phyloP scores from a whole-genome alignment of 495 filamentous ascomycete species.

The Penicillium desertorum region DNA sequence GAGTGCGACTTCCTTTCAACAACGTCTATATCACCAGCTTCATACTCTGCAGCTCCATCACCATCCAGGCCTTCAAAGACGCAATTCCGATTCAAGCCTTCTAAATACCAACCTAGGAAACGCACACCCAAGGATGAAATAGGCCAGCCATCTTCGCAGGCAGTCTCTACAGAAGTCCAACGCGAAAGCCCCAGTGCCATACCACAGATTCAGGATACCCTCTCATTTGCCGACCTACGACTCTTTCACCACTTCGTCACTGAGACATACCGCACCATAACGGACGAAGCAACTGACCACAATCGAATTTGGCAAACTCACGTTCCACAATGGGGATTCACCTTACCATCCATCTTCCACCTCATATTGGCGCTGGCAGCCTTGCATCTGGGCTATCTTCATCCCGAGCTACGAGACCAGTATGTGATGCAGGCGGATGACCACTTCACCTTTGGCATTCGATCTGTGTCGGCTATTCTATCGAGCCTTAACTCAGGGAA shows the following conservation, averaged over 20 bases:
- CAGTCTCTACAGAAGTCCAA: background rate
- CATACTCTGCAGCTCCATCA: slow-evolving; percentile 6
- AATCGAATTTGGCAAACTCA: slow-evolving; percentile 39
- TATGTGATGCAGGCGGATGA: slow-evolving; percentile 41
- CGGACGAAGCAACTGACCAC: slow-evolving; percentile 21
- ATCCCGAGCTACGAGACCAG: slow-evolving; percentile 28
- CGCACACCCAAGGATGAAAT: background rate
- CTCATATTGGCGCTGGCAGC: slow-evolving; percentile 47
- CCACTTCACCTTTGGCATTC: slow-evolving; percentile 49
- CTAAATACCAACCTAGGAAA: slow-evolving; percentile 21
- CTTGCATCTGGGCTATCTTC: slow-evolving; percentile 42
- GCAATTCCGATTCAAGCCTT: slow-evolving; percentile 11
- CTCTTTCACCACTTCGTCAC: slow-evolving; percentile 42
- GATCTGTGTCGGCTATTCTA: slow-evolving; percentile 41
- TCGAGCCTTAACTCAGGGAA: slow-evolving; percentile 37
- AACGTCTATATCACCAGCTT: slow-evolving; percentile 3
- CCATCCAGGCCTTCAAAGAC: background rate
- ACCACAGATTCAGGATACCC: slow-evolving; percentile 6
- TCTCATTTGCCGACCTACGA: slow-evolving; percentile 37
- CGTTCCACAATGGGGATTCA: slow-evolving; percentile 42
- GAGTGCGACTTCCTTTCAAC: slow-evolving; percentile 28
- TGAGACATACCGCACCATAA: slow-evolving; percentile 35
- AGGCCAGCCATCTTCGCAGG: slow-evolving; percentile 15
- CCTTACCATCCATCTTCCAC: slow-evolving; percentile 47
- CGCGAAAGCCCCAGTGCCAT: slow-evolving; percentile 1